Base-by-base conservation (phyloP, 345 rosid genomes). In the Noccaea bulbosa region DNA sequence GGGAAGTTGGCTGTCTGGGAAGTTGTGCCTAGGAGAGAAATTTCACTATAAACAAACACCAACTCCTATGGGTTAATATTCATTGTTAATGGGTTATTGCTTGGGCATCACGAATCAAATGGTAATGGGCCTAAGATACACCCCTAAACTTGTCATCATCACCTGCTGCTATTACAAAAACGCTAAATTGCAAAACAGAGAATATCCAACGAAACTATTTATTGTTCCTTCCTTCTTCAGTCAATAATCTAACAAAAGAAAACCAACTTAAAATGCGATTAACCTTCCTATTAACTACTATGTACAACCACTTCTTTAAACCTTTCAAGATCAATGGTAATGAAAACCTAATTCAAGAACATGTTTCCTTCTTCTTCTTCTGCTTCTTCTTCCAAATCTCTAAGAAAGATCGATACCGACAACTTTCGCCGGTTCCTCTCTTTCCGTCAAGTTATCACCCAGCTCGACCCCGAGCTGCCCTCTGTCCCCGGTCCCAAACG, bases 401-500 rank as follows among this genome's bases (percentile, higher is more conserved):
- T 52, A 74, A 52, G 78, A 67, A 68, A 94, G 87, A 79, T 94
- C 87, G 6, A 94, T 69, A 58, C 72, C 77, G 7, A 81, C 83
- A 48, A 94, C 96, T 63, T 68, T 77, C 48, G 87, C 96, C 0
- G 96, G 98, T 50, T 82, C 84, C 7, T 80, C 96, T 81, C 97
- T 80, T 82, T 91, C 96, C 0, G 85, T 78, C 69, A 84, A 83
- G 83, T 81, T 81, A 62, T 85, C 85, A 1, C 78, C 82, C 4
- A 88, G 90, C 72, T 87, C 84, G 40, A 83, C 74, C 34, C 97
- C 96, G 3, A 94, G 93, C 83, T 94, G 98, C 63, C 99, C 99
- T 58, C 81, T 91, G 79, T 94, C 97, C 16, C 99, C 99, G 0
- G 95, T 88, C 0, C 99, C 99, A 38, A 94, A 91, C 0, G 97